These are phyloP conservation scores for Sinapis alba DNA, from an alignment of 441 rosid genomes.

Conservation along the genomic window DNA sequence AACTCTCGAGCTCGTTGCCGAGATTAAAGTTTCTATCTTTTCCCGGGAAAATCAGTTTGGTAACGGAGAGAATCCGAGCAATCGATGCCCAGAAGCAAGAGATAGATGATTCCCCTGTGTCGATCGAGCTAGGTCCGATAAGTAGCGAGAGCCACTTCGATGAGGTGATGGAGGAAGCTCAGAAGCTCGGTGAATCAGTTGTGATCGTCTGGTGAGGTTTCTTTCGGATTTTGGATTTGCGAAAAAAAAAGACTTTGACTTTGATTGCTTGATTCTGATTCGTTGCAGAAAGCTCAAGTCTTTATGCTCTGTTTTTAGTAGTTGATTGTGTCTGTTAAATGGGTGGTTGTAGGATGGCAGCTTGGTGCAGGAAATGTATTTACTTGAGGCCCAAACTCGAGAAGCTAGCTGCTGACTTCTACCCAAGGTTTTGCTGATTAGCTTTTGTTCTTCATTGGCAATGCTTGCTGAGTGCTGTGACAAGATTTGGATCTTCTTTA, in stretches of 20 bases:
- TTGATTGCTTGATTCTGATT: constrained; percentile 1
- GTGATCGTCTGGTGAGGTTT: constrained; percentile 65
- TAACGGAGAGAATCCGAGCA: constrained; percentile 41
- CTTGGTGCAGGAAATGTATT: constrained; percentile 95
- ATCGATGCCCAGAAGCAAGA: constrained; percentile 45
- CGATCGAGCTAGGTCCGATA: constrained; percentile 56
- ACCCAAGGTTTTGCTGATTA: constrained; percentile 58
- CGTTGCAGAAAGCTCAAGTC: neutral
- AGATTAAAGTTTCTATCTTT: constrained; percentile 14
- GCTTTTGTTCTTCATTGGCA: neutral
- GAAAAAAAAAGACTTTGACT: neutral
- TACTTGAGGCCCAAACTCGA: constrained; percentile 83
- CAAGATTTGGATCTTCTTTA: neutral
- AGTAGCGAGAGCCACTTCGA: constrained; percentile 65
- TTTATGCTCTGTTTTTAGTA: neutral
- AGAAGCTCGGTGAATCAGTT: constrained; percentile 61
- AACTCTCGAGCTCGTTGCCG: constrained; percentile 20
- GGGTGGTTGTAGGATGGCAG: constrained; percentile 83
- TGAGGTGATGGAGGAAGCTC: constrained; percentile 73
- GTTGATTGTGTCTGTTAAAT: constrained; percentile 5
- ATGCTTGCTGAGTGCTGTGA: neutral
- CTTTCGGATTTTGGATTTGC: neutral
- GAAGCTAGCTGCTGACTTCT: constrained; percentile 85
- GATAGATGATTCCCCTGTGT: constrained; percentile 62
- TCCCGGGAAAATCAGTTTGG: constrained; percentile 26